These are phyloP conservation scores for Pulveroboletus sp. DNA, from an alignment of 768 basidiomycete species.

Conservation along the genomic window DNA sequence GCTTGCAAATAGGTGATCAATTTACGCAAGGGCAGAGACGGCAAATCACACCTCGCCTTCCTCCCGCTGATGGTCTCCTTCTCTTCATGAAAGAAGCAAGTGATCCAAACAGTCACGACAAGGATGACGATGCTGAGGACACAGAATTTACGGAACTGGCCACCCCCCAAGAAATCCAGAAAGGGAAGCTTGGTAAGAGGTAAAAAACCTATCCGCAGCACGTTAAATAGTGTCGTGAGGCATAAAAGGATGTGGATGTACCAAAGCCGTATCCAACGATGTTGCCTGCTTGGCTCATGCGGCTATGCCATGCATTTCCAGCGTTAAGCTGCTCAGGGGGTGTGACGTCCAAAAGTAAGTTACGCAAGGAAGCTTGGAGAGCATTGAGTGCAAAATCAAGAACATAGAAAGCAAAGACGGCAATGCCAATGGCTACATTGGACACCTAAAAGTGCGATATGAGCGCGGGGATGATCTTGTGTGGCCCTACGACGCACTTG, in stretches of 20 bases:
- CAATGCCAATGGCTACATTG: conserved; percentile 77
- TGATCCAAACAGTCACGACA: conserved; percentile 79
- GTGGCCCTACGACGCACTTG: conserved; percentile 43
- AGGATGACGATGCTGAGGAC: conserved; percentile 80
- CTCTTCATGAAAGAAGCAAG: conserved; percentile 84
- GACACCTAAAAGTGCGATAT: conserved; percentile 45
- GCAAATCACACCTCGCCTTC: conserved; percentile 38
- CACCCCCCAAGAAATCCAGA: conserved; percentile 78
- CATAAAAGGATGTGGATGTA: conserved; percentile 30
- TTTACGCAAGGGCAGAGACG: not conserved
- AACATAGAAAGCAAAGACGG: conserved; percentile 87
- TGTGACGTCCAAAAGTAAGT: conserved; percentile 89
- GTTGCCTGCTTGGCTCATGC: conserved; percentile 96
- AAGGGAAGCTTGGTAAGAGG: conserved; percentile 81
- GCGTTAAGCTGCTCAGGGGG: conserved; percentile 86
- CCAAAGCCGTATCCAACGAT: conserved; percentile 93
- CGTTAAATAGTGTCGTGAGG: conserved; percentile 5
- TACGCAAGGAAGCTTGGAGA: conserved; percentile 86
- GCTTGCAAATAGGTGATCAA: conserved; percentile 6
- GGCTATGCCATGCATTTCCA: conserved; percentile 98
- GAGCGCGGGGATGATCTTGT: not conserved
- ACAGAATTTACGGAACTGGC: conserved; percentile 96
- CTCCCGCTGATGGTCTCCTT: conserved; percentile 54
- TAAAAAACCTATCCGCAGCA: conserved; percentile 61
- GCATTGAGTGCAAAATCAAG: conserved; percentile 98